These are phyloP conservation scores for Biancaea sappan DNA, from an alignment of 306 rosid species.

Conservation along the genomic window DNA sequence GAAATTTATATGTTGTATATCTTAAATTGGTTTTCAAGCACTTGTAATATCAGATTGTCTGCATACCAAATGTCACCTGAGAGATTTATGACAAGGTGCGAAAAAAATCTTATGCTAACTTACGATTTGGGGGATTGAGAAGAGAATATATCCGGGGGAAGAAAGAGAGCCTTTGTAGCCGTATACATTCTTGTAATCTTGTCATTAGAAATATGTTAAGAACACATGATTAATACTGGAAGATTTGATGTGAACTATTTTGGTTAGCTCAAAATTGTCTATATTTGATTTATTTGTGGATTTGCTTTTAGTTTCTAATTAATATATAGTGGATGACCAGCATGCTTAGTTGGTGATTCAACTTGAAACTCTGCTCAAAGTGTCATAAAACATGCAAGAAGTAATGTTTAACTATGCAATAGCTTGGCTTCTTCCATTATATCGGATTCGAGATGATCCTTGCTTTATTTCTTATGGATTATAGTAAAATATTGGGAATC, in stretches of 20 bases:
- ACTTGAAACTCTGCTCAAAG: slow-evolving; percentile 2
- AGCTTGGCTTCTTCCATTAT: background rate
- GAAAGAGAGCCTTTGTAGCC: background rate
- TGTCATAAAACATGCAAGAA: background rate
- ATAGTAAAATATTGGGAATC: background rate
- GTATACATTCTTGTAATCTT: background rate
- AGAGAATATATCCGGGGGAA: background rate
- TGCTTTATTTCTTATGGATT: background rate
- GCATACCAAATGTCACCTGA: too few relatives aligned
- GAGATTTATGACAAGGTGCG: background rate
- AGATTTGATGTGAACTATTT: background rate
- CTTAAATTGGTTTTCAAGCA: too few relatives aligned
- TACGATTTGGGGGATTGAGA: background rate
- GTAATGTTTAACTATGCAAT: background rate
- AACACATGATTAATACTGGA: background rate
- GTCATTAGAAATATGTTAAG: background rate
- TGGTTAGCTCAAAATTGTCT: background rate
- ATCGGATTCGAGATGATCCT: background rate
- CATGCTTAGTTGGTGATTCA: background rate
- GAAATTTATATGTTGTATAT: background rate
- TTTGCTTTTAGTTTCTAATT: slow-evolving; percentile 19
- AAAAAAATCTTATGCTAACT: background rate
- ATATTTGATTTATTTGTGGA: background rate
- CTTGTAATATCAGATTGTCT: too few relatives aligned
- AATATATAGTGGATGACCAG: background rate